Conservation (phyloP, 78 protist species). For the Dictyostelium brefeldianum region DNA sequence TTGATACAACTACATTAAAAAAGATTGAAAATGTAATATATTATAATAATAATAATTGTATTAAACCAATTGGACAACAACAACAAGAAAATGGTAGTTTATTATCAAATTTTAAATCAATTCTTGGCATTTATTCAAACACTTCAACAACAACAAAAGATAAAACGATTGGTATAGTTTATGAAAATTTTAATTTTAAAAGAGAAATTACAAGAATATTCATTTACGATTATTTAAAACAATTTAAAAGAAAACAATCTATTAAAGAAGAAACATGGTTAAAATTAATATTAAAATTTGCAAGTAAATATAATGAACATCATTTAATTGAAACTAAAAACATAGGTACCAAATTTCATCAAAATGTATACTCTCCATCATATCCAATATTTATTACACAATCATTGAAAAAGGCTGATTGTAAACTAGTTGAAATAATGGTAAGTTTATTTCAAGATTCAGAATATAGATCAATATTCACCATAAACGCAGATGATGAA, state of each 20-base stretch:
- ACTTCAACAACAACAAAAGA: no score
- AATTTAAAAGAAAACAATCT: background rate
- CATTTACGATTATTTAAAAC: background rate
- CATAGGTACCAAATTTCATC: no score
- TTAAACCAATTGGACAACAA: background rate
- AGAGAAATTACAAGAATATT: background rate
- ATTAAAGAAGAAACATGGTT: background rate
- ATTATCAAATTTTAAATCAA: background rate
- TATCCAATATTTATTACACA: background rate
- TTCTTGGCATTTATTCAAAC: no score
- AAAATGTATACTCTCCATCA: no score
- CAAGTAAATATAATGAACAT: background rate
- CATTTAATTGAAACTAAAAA: background rate
- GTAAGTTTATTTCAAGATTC: background rate
- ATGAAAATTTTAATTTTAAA: background rate
- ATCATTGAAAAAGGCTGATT: background rate
- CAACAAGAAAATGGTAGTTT: background rate
- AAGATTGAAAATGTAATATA: background rate
- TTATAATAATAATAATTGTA: background rate
- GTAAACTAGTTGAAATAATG: background rate
- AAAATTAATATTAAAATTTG: background rate
- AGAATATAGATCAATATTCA: no score
- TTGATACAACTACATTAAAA: background rate
- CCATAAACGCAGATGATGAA: no score
- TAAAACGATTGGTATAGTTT: no score